A percentile compares a stretch with the other conserved stretches of the same genome.
Evolutionary conservation across 2,329 filamentous ascomycete genomes (phyloP).

Genomic region (Alternaria hordeiaustralica): DNA sequence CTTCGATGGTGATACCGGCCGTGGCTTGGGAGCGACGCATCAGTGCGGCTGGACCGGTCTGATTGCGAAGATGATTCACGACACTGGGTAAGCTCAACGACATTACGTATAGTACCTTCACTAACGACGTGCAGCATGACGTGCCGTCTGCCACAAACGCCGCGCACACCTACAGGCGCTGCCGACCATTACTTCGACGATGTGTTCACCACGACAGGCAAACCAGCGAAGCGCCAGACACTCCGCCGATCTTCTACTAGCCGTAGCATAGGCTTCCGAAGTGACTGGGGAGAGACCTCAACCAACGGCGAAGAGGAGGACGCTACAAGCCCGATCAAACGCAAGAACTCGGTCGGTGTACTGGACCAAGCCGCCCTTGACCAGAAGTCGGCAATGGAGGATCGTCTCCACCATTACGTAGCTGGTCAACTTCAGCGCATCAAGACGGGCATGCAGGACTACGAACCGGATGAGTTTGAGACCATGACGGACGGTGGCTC

Average conservation of each 20-base stretch:
- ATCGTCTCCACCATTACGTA: slow-evolving; percentile 81
- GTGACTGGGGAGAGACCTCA: slow-evolving; percentile 67
- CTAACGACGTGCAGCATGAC: slow-evolving; percentile 54
- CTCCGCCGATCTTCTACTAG: slow-evolving; percentile 81
- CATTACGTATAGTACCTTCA: neutral
- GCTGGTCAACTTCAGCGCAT: slow-evolving; percentile 79
- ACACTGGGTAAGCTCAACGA: slow-evolving; percentile 77
- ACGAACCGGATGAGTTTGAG: slow-evolving; percentile 68
- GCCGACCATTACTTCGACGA: slow-evolving; percentile 97
- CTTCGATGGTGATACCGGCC: slow-evolving; percentile 90
- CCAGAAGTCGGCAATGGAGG: slow-evolving; percentile 48
- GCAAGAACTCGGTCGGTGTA: slow-evolving; percentile 58
- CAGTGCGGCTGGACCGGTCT: slow-evolving; percentile 97
- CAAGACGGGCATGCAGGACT: slow-evolving; percentile 62
- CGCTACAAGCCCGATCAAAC: slow-evolving; percentile 36
- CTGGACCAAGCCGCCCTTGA: slow-evolving; percentile 59
- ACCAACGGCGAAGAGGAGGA: slow-evolving; percentile 46
- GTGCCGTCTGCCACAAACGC: slow-evolving; percentile 73
- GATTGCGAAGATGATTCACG: slow-evolving; percentile 96
- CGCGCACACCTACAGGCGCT: slow-evolving; percentile 80
- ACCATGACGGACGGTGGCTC: slow-evolving; percentile 58
- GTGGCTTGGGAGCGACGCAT: slow-evolving; percentile 88
- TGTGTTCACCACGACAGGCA: slow-evolving; percentile 67
- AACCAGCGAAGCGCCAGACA: slow-evolving; percentile 55
- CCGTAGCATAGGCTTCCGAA: slow-evolving; percentile 82